phyloP scores from a whole-genome alignment of 2,329 filamentous ascomycete genomes.

The Davidsoniella australis region DNA sequence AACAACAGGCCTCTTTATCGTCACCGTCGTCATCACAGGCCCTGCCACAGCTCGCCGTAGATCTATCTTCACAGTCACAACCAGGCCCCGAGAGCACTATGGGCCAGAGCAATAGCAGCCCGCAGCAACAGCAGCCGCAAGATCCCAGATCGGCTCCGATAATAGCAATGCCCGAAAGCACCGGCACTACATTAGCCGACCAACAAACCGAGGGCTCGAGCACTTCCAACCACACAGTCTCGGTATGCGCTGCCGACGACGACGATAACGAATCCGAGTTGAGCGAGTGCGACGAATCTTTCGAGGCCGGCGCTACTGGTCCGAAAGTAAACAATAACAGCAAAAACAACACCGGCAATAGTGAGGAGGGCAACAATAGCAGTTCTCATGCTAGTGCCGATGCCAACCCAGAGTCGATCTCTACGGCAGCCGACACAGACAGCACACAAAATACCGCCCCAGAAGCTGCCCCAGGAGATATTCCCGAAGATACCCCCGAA shows the following conservation, averaged over 20 bases:
- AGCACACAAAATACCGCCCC: constrained; percentile 4
- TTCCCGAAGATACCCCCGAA: constrained; percentile 20
- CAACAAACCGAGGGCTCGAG: background rate
- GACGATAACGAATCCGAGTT: constrained; percentile 38
- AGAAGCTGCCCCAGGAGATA: background rate
- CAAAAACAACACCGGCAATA: background rate
- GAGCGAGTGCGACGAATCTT: constrained; percentile 45
- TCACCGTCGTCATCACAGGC: too few relatives aligned
- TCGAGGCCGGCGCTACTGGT: constrained; percentile 20
- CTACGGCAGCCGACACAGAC: background rate
- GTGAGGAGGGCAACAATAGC: background rate
- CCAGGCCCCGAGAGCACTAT: background rate
- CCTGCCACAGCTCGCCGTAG: background rate
- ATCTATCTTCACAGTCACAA: background rate
- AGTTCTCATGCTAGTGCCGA: background rate
- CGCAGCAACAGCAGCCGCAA: background rate
- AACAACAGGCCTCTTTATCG: too few relatives aligned
- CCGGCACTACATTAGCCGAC: background rate
- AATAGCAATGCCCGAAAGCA: too few relatives aligned
- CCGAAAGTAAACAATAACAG: background rate
- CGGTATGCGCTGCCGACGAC: background rate
- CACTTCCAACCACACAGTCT: background rate
- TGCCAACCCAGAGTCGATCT: background rate
- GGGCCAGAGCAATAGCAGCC: background rate
- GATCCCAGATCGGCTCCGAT: background rate